Conservation (phyloP, 148 eudicot species). For the Linanthus parryae region DNA sequence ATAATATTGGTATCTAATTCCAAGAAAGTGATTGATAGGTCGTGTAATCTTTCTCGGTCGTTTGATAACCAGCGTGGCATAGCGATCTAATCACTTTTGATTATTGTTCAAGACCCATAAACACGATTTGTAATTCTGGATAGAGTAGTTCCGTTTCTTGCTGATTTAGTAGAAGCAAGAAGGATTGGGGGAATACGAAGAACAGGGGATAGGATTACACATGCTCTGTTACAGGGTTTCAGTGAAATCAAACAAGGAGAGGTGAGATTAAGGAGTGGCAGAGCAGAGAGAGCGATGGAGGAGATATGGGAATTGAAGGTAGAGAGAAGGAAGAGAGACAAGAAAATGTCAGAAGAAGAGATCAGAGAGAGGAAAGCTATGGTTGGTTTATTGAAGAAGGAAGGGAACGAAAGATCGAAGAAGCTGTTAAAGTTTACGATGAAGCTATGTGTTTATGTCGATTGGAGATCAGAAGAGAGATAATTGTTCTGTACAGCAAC, state of each 20-base stretch:
- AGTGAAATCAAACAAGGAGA: conserved; percentile 60
- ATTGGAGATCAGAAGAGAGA: conserved; percentile 82
- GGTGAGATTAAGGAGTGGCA: conserved; percentile 41
- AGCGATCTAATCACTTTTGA: conserved; percentile 96
- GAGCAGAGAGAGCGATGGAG: conserved; percentile 59
- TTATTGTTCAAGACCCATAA: conserved; percentile 92
- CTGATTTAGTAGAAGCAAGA: conserved; percentile 83
- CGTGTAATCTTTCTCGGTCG: conserved; percentile 93
- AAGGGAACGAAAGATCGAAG: conserved; percentile 91
- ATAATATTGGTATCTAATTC: conserved; percentile 90
- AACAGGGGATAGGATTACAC: conserved; percentile 81
- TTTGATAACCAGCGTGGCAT: conserved; percentile 99
- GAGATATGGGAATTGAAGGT: conserved; percentile 59
- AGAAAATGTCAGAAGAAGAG: conserved; percentile 91
- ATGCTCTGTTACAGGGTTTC: conserved; percentile 74
- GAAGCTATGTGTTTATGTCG: conserved; percentile 92
- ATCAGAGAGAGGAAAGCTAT: conserved; percentile 94
- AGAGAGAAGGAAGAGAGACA: conserved; percentile 76
- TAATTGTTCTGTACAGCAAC: conserved; percentile 83
- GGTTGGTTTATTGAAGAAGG: conserved; percentile 90
- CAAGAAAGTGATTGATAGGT: conserved; percentile 70
- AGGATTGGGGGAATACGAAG: conserved; percentile 82
- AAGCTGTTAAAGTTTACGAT: conserved; percentile 84
- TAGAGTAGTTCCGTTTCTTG: conserved; percentile 50
- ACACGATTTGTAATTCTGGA: conserved; percentile 19